Conservation (phyloP, 2,329 filamentous ascomycete species). For the Daldinia sp. region DNA sequence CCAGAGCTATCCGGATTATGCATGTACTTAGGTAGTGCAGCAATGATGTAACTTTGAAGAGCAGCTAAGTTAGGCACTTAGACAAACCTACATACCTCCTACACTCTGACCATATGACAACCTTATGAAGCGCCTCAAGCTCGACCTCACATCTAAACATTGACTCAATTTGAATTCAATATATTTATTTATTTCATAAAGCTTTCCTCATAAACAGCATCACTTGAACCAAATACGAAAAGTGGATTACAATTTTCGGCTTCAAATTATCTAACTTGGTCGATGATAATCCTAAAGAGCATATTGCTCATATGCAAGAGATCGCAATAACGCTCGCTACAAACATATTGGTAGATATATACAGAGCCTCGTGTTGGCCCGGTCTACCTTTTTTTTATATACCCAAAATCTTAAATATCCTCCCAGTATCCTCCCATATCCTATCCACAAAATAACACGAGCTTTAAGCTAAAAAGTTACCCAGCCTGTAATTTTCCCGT, state of each 20-base stretch:
- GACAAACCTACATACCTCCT: background rate
- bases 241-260: background rate
- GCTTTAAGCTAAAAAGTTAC: background rate
- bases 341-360: conserved; percentile 7
- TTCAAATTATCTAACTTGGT: conserved; percentile 3
- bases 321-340: background rate
- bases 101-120: background rate
- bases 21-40: conserved; percentile 6
- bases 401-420: conserved; percentile 6
- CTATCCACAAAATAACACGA: conserved; percentile 5
- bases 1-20: background rate
- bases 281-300: conserved; percentile 1
- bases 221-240: background rate
- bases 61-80: background rate
- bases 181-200: background rate
- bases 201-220: background rate
- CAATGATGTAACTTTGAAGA: conserved; percentile 8
- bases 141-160: conserved; percentile 1
- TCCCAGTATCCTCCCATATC: conserved; percentile 1
- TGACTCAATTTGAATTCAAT: background rate
- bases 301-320: background rate
- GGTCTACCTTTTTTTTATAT: conserved; percentile 9
- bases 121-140: conserved; percentile 3
- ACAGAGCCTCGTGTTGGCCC: background rate
- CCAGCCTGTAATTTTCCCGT: background rate